Percentiles rank a stretch among this genome's conserved stretches.
Conservation (phyloP, 1,284 basidiomycete genomes). For the Athelia sp. region DNA sequence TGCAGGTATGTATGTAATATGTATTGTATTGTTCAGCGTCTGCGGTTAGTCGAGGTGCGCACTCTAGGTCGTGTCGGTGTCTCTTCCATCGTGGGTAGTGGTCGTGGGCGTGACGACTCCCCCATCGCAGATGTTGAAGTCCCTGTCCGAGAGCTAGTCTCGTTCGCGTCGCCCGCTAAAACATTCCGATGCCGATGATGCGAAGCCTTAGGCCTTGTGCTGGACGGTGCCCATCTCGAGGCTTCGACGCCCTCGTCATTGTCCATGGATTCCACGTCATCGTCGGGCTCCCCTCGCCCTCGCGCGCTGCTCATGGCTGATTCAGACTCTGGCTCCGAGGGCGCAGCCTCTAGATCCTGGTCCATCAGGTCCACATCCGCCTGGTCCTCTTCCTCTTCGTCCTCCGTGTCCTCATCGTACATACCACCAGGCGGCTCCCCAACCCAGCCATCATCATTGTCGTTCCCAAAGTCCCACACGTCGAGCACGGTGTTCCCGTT, state of each 20-base stretch:
- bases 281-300: neutral
- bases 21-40: constrained; percentile 21
- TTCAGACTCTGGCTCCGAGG: no score
- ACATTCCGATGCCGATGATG: constrained; percentile 12
- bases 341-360: constrained; percentile 11
- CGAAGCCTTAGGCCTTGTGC: neutral
- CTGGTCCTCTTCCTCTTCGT: constrained; percentile 37
- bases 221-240: constrained; percentile 32
- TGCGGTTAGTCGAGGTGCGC: constrained; percentile 25
- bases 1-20: no score
- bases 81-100: constrained; percentile 42
- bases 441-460: constrained; percentile 56
- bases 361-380: constrained; percentile 20
- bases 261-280: constrained; percentile 29
- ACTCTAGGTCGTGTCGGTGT: constrained; percentile 62
- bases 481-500: constrained; percentile 75
- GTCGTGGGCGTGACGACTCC: constrained; percentile 16
- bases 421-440: constrained; percentile 45
- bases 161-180: constrained; percentile 13
- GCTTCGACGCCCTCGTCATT: constrained; percentile 25
- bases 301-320: neutral
- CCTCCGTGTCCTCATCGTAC: constrained; percentile 49
- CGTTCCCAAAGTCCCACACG: constrained; percentile 81
- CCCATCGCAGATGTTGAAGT: no score
- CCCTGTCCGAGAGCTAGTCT: constrained; percentile 5